Percentiles rank a stretch among this genome's conserved stretches.
phyloP scores from a whole-genome alignment of 495 filamentous ascomycete genomes.

The Penicillium arizonense region DNA sequence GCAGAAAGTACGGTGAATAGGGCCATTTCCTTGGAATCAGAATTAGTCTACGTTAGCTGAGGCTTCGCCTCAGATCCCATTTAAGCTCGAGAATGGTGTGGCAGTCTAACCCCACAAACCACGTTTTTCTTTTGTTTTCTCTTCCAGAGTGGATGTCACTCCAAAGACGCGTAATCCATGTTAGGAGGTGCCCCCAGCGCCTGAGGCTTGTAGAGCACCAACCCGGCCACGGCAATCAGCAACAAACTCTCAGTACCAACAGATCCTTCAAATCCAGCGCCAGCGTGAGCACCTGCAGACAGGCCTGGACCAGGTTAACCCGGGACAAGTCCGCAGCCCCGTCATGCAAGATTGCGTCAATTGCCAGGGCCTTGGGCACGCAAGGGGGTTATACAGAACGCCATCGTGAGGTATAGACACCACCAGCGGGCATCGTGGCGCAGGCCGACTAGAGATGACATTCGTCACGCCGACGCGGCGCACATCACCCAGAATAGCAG shows the following conservation, averaged over 20 bases:
- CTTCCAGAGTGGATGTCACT: background rate
- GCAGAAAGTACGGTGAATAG: no score
- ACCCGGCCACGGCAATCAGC: constrained; percentile 16
- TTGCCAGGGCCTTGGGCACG: constrained; percentile 39
- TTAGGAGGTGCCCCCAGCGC: constrained; percentile 16
- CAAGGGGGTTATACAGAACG: constrained; percentile 42
- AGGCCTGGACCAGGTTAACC: constrained; percentile 29
- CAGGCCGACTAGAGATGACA: constrained; percentile 43
- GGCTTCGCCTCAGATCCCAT: background rate
- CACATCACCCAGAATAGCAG: constrained; percentile 35
- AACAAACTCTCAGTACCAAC: constrained; percentile 30
- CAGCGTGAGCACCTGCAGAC: constrained; percentile 25
- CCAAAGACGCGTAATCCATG: constrained; percentile 20
- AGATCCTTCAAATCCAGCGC: constrained; percentile 34
- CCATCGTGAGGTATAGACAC: constrained; percentile 46
- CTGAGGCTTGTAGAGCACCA: constrained; percentile 12
- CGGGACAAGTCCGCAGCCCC: constrained; percentile 32
- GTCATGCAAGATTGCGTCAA: constrained; percentile 41
- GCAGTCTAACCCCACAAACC: background rate
- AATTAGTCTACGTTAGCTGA: background rate
- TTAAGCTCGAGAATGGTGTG: no score
- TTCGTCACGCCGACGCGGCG: constrained; percentile 43
- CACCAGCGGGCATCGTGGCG: constrained; percentile 29
- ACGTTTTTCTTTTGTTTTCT: background rate
- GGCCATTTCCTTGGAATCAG: no score